Evolutionary conservation across 306 rosid genomes (phyloP), one percentile per base, ranked within the genome.

Genomic region (Bauhinia variegata): DNA sequence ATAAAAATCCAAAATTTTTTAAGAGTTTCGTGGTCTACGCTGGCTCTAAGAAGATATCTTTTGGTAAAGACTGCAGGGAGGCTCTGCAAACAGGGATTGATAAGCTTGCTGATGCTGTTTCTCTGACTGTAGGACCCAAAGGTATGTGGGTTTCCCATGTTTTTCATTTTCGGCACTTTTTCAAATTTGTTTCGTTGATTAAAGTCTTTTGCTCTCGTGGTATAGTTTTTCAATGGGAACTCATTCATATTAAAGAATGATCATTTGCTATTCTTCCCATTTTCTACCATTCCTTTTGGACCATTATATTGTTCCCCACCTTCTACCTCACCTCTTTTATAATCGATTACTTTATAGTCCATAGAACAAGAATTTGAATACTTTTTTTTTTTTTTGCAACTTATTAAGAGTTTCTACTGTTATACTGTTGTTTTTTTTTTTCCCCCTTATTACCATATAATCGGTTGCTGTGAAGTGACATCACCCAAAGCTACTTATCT

Each of bases 51-150:
- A 89, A 44, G 81, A 79, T 92, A 41, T 83, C 80, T 5, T 84
- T 87, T 58, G 96, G 88, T 39, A 79, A 63, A 72, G 98, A 87
- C 50, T 85, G 95, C 71, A 82, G 95, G 44, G 74, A 83, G 37
- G 83, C 82, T 34, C 71, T 92, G 39, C 96, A 72, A 72, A 56
- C 61, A 19, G 98, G 98, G 18, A 89, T 92, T 64, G 98, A 92
- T 80, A 89, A 92, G 82, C 89, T 89, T 36, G 96, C 96, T 14
- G 96, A 89, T 76, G 98, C 96, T 51, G 98, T 92, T 31, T 89
- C 96, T 68, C 82, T 92, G n/a, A 92, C 98, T 33, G 61, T 92
- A 32, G 98, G 98, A 68, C 98, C 98, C 59, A 89, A 74, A 89
- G 98, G 98, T 92, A 18, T 67, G 4, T 72, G 60, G 17, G 19